Percentiles rank a stretch among this genome's conserved stretches.
These are phyloP conservation scores for Fusarium clavum DNA, from an alignment of 2,329 filamentous ascomycete genomes.

Conservation along the genomic window DNA sequence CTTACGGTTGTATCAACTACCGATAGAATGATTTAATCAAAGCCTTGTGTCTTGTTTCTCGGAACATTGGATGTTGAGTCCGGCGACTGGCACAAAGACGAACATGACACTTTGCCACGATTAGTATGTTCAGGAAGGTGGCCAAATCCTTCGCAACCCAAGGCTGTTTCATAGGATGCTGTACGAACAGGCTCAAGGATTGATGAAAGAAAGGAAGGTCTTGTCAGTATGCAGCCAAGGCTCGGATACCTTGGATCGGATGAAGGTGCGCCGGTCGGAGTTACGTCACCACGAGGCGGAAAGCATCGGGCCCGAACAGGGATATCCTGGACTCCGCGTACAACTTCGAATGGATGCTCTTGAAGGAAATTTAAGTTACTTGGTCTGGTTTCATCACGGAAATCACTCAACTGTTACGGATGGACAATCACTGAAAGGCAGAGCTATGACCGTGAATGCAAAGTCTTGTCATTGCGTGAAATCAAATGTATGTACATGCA, in stretches of 20 bases:
- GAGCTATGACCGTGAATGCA: neutral
- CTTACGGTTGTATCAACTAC: too few species aligned
- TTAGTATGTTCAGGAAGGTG: too few species aligned
- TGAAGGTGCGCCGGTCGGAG: neutral
- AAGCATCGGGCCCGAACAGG: neutral
- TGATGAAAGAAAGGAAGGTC: neutral
- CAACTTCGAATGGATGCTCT: neutral
- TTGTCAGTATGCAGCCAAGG: neutral
- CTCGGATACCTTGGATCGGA: neutral
- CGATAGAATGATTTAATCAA: neutral
- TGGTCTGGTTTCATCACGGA: neutral
- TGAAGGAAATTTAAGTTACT: neutral
- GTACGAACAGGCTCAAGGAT: neutral
- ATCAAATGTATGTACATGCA: slow-evolving; percentile 21
- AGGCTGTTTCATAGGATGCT: too few species aligned
- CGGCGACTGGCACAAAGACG: too few species aligned
- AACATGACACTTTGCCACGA: too few species aligned
- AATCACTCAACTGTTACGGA: neutral
- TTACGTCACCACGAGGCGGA: neutral
- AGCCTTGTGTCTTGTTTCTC: neutral
- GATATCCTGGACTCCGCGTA: neutral
- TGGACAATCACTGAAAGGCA: neutral
- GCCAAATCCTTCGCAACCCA: neutral
- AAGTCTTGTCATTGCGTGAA: slow-evolving; percentile 16
- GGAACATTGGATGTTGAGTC: neutral